phyloP scores from a whole-genome alignment of 306 rosid species.

The Castanopsis chinensis region DNA sequence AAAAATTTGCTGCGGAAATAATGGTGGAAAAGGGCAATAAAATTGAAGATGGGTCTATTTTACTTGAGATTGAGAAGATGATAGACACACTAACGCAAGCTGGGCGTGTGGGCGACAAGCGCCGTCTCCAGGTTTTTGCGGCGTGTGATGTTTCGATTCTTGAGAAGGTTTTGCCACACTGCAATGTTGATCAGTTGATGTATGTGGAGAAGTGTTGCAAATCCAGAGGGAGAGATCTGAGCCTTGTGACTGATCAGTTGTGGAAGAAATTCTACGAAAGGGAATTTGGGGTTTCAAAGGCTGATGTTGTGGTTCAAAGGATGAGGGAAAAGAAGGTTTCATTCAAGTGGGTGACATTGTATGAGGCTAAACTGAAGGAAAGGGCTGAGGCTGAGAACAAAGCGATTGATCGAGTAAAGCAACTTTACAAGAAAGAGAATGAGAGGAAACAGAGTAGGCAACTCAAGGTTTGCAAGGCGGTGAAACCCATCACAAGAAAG shows the following conservation, averaged over 20 bases:
- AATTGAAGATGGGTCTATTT: too few species aligned
- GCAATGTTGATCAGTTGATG: constrained; percentile 44
- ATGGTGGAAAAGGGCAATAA: too few species aligned
- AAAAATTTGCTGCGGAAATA: too few species aligned
- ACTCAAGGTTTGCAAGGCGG: too few species aligned
- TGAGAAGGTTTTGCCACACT: constrained; percentile 44
- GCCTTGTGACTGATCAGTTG: constrained; percentile 40
- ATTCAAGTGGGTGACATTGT: constrained; percentile 36
- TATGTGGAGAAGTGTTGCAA: constrained; percentile 42
- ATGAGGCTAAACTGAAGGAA: constrained; percentile 45
- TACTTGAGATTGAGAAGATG: too few species aligned
- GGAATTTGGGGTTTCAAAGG: constrained; percentile 27
- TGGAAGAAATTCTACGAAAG: constrained; percentile 49
- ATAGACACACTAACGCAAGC: too few species aligned
- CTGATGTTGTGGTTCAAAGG: constrained; percentile 32
- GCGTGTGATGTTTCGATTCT: constrained; percentile 4
- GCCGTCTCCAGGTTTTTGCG: too few species aligned
- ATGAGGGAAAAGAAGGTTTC: constrained; percentile 35
- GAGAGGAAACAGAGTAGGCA: not conserved
- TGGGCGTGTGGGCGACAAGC: too few species aligned
- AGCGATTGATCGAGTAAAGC: constrained; percentile 33
- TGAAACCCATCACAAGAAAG: too few species aligned
- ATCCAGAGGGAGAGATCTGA: constrained; percentile 47
- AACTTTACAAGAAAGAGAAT: constrained; percentile 33
- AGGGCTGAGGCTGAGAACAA: constrained; percentile 22